Conservation (phyloP, 2,329 filamentous ascomycete species). For the Talaromyces sp. region DNA sequence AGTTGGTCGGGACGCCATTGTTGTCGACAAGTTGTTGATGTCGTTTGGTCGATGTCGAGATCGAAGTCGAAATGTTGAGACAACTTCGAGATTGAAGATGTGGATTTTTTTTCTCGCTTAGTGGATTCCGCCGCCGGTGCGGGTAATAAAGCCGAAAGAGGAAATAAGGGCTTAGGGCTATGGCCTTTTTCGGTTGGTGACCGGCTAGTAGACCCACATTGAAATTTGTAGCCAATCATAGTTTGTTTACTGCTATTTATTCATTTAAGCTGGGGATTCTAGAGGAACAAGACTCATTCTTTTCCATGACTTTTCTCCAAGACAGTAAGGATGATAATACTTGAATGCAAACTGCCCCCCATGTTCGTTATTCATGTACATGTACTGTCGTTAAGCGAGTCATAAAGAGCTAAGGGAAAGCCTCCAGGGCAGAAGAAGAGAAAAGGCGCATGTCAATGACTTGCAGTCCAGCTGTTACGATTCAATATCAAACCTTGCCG, state of each 20-base stretch:
- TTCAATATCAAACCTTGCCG: neutral
- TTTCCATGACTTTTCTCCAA: neutral
- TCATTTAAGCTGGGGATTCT: neutral
- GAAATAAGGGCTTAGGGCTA: constrained; percentile 15
- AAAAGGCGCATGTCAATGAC: neutral
- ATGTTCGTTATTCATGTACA: neutral
- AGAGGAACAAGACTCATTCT: neutral
- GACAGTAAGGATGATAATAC: neutral
- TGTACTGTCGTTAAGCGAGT: neutral
- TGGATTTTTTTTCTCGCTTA: constrained; percentile 43
- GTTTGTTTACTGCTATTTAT: neutral
- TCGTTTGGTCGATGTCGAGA: constrained; percentile 34
- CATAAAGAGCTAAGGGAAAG: neutral
- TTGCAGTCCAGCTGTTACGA: neutral
- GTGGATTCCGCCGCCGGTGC: constrained; percentile 16
- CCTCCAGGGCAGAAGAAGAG: neutral
- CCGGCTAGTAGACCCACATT: neutral
- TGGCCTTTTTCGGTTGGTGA: neutral
- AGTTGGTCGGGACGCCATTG: constrained; percentile 94
- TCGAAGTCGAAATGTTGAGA: constrained; percentile 21
- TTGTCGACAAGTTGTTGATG: constrained; percentile 41
- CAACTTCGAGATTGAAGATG: constrained; percentile 19
- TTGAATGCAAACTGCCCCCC: neutral
- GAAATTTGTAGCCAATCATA: neutral
- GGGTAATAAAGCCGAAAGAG: constrained; percentile 5